Base-by-base conservation (phyloP, 306 rosid species). In the Geum urbanum region DNA sequence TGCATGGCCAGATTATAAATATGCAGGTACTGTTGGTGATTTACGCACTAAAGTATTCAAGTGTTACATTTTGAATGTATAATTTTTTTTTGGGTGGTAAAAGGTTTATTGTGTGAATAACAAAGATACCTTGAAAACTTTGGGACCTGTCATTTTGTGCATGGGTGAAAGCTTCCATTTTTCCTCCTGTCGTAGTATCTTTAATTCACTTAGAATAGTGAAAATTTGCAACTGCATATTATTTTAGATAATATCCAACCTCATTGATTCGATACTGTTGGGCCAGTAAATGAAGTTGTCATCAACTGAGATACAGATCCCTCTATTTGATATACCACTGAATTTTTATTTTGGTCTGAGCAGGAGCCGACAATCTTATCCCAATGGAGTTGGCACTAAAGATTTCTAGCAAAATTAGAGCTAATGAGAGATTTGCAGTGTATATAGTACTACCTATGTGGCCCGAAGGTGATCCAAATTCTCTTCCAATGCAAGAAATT, bases 331-430 rank as follows among this genome's bases (percentile, higher is more conserved):
- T 57, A 22, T 8, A 44, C 24, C 55, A 41, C 50, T 78, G 78
- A 55, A 64, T 61, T 39, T 52, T 19, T 48, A 64, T 63, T n/a
- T 51, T 77, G 52, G 47, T 74, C 41, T 67, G 86, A 37, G 67
- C 92, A 94, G 99, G 99, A 71, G 99, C 91, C 74, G 99, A 94
- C 75, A 80, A 94, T 84, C 96, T 94, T 57, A 91, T 94, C 63
- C 99, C 99, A 50, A 89, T 91, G 95, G 97, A 94, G 76, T 78
- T 94, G 87, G 99, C 97, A 32, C 81, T 91, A 62, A 94, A 94
- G 82, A 87, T 94, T 70, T 86, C 85, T 19, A 85, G 84, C 86
- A 94, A 94, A 80, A 94, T 94, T 66, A 88, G 70, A 84, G 88
- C 95, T 27, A 76, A 82, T 12, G 99, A 94, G 84, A 88, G 97